Conservation (phyloP, 495 filamentous ascomycete genomes). For the Aspergillus panamensis region DNA sequence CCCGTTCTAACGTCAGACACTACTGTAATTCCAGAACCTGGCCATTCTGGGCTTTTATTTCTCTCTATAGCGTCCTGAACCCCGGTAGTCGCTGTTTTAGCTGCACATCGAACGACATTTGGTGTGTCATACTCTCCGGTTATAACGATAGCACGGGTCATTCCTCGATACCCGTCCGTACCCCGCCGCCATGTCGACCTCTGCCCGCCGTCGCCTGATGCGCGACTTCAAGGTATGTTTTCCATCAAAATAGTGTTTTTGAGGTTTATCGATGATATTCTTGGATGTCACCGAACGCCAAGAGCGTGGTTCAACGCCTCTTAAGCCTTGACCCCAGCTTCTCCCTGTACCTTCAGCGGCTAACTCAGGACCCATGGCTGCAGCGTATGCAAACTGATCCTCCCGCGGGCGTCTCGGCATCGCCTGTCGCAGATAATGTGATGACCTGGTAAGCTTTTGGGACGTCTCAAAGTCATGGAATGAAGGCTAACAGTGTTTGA, state of each 20-base stretch:
- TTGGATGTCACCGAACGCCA: neutral
- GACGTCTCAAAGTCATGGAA: neutral
- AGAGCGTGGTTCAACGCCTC: neutral
- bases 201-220: slow-evolving; percentile 92
- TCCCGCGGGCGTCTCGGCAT: slow-evolving; percentile 93
- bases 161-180: slow-evolving; percentile 11
- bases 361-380: neutral
- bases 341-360: slow-evolving; percentile 9
- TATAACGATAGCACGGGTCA: slow-evolving; percentile 8
- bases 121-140: neutral
- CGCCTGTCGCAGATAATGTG: slow-evolving; percentile 95
- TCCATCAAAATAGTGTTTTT: neutral
- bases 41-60: neutral
- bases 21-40: neutral
- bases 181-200: slow-evolving; percentile 71
- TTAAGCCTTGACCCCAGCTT: neutral
- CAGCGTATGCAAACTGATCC: slow-evolving; percentile 99
- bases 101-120: neutral
- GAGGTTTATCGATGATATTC: neutral
- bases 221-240: slow-evolving; percentile 90
- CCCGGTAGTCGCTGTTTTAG: neutral
- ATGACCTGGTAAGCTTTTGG: slow-evolving; percentile 82
- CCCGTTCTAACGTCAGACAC: neutral
- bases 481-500: slow-evolving; percentile 6
- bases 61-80: neutral